These are phyloP conservation scores for Pisolithus sp. DNA, from an alignment of 768 basidiomycete species.

Conservation along the genomic window DNA sequence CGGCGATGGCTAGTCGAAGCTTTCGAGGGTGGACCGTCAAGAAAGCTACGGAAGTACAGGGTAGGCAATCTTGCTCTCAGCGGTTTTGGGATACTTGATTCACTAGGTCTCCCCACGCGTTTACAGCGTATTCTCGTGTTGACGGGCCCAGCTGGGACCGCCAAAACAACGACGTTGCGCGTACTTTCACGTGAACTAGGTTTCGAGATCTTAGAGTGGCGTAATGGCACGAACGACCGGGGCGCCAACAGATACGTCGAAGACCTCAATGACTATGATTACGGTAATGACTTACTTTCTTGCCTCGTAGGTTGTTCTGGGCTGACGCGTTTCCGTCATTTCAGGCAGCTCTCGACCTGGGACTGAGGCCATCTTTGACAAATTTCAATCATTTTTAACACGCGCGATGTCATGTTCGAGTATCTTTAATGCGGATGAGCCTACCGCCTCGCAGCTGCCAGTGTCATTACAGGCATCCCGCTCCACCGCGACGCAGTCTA, in stretches of 20 bases:
- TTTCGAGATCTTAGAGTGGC: constrained; percentile 84
- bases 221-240: constrained; percentile 56
- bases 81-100: neutral
- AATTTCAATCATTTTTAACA: constrained; percentile 70
- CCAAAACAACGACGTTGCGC: constrained; percentile 81
- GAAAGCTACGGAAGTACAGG: constrained; percentile 64
- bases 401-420: constrained; percentile 58
- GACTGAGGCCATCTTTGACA: constrained; percentile 41
- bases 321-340: neutral
- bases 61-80: constrained; percentile 36
- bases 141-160: constrained; percentile 85
- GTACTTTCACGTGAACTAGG: constrained; percentile 69
- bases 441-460: constrained; percentile 8
- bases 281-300: constrained; percentile 6
- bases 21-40: constrained; percentile 58
- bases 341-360: constrained; percentile 10
- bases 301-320: neutral
- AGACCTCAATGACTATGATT: neutral
- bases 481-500: neutral
- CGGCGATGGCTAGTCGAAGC: constrained; percentile 71
- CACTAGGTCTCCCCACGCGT: neutral
- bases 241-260: constrained; percentile 19
- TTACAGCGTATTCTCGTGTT: constrained; percentile 73
- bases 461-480: constrained; percentile 2
- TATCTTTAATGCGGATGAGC: constrained; percentile 32